Evolutionary conservation across 176 grass and related monocot species (phyloP).

Genomic region (Hordeum vulgare): MorexV3_pseudomolecules_assembly NC_058520.1:113199286-113199785

Average conservation of each 20-base stretch:
- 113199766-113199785: not conserved
- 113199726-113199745: not conserved
- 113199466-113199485: no score
- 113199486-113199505: not conserved
- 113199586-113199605: not conserved
- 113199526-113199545: not conserved
- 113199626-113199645: no score
- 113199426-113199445: no score
- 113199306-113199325: no score
- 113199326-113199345: no score
- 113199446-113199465: no score
- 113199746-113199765: constrained; percentile 13
- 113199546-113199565: not conserved
- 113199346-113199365: no score
- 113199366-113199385: no score
- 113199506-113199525: not conserved
- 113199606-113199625: constrained; percentile 2
- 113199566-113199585: not conserved
- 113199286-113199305: no score
- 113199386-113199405: no score
- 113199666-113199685: constrained; percentile 3
- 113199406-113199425: no score
- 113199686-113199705: not conserved
- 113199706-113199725: not conserved
- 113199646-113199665: not conserved